A percentile compares a stretch with the other conserved stretches of the same genome.
Evolutionary conservation across 768 basidiomycete genomes (phyloP).

Genomic region (Bullera alba): DNA sequence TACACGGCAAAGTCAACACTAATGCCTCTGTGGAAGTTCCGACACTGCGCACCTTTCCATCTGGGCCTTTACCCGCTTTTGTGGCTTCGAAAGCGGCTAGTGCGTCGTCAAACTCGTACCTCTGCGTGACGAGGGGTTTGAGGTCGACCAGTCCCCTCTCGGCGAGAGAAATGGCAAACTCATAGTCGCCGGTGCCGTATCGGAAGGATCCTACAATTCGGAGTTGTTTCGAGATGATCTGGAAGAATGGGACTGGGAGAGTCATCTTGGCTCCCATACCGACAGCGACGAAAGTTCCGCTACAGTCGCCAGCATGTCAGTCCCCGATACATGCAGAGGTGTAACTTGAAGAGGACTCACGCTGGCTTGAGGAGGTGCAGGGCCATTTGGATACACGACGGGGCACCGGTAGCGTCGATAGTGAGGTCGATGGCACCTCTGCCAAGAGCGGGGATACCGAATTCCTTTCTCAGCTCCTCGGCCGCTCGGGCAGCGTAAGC

Average conservation of each 20-base stretch:
- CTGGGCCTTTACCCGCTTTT: slow-evolving; percentile 65
- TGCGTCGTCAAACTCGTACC: slow-evolving; percentile 71
- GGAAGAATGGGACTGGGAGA: slow-evolving; percentile 62
- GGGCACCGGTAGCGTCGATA: slow-evolving; percentile 84
- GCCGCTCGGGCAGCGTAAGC: slow-evolving; percentile 44
- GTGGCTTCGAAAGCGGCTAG: slow-evolving; percentile 73
- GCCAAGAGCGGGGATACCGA: slow-evolving; percentile 65
- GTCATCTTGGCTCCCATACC: slow-evolving; percentile 50
- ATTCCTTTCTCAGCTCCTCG: slow-evolving; percentile 56
- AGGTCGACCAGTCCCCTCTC: slow-evolving; percentile 75
- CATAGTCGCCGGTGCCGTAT: slow-evolving; percentile 46
- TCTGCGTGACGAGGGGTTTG: slow-evolving; percentile 80
- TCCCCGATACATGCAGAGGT: neutral
- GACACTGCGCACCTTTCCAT: slow-evolving; percentile 65
- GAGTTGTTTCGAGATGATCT: slow-evolving; percentile 68
- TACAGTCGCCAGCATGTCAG: slow-evolving; percentile 3
- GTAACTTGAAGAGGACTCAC: slow-evolving; percentile 6
- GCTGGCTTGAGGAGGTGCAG: slow-evolving; percentile 59
- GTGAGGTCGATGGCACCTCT: slow-evolving; percentile 68
- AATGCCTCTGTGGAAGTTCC: slow-evolving; percentile 64
- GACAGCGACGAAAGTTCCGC: slow-evolving; percentile 35
- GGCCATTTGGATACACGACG: slow-evolving; percentile 80
- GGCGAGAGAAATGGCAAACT: slow-evolving; percentile 75
- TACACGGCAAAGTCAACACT: neutral
- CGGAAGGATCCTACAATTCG: slow-evolving; percentile 78